phyloP scores from a whole-genome alignment of 768 basidiomycete species.

The Hortiboletus campestris region DNA sequence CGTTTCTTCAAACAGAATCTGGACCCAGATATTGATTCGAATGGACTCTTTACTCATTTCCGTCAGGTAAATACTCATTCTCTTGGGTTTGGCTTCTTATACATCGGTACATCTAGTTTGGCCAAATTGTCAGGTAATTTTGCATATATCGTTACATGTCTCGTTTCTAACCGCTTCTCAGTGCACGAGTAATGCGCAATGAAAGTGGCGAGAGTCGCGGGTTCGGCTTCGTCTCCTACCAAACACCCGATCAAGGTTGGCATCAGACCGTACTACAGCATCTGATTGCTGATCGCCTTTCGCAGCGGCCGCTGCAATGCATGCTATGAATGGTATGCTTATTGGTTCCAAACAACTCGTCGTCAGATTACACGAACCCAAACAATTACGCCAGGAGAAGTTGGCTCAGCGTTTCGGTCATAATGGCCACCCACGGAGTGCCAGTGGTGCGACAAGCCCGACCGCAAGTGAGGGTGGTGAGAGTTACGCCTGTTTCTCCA shows the following conservation, averaged over 20 bases:
- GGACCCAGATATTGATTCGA: slow-evolving; percentile 82
- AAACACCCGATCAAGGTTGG: slow-evolving; percentile 78
- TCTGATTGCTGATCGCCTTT: slow-evolving; percentile 3
- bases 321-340: slow-evolving; percentile 74
- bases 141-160: neutral
- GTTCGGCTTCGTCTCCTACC: slow-evolving; percentile 90
- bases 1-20: slow-evolving; percentile 56
- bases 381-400: slow-evolving; percentile 87
- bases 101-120: slow-evolving; percentile 52
- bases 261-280: neutral
- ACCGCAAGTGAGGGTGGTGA: slow-evolving; percentile 81
- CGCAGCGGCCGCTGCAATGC: slow-evolving; percentile 69
- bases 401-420: slow-evolving; percentile 78
- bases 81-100: slow-evolving; percentile 14
- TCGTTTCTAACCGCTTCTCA: slow-evolving; percentile 26
- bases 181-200: slow-evolving; percentile 91
- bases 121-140: slow-evolving; percentile 80
- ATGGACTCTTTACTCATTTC: slow-evolving; percentile 80
- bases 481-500: slow-evolving; percentile 69
- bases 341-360: slow-evolving; percentile 77
- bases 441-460: slow-evolving; percentile 84
- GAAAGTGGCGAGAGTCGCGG: slow-evolving; percentile 79
- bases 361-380: slow-evolving; percentile 88
- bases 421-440: slow-evolving; percentile 76
- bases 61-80: slow-evolving; percentile 49